Evolutionary conservation across 164 flowering plant genomes (phyloP).

Genomic region (Umbellularia californica): DNA sequence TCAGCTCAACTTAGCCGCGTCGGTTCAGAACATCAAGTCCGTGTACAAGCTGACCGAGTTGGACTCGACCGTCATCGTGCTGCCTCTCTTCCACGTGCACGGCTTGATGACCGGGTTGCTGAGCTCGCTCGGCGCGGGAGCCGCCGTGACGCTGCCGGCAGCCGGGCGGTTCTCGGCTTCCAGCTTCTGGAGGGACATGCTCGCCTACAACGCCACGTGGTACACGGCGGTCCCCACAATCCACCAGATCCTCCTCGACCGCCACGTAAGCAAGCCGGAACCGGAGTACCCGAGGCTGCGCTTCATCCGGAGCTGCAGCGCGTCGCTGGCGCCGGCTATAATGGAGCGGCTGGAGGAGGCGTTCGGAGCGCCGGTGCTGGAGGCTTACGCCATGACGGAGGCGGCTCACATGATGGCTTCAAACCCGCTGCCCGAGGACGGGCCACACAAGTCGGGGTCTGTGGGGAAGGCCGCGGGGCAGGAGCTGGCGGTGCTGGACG

Average conservation of each 20-base stretch:
- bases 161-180: conserved; percentile 93
- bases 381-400: conserved; percentile 93
- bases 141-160: conserved; percentile 70
- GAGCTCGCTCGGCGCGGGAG: conserved; percentile 74
- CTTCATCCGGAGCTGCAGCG: conserved; percentile 88
- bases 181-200: conserved; percentile 85
- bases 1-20: conserved; percentile 67
- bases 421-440: conserved; percentile 72
- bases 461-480: conserved; percentile 89
- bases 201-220: conserved; percentile 66
- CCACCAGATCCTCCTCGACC: conserved; percentile 86
- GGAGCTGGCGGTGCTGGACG: conserved; percentile 73
- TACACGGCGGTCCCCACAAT: conserved; percentile 97
- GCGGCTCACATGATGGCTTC: conserved; percentile 69
- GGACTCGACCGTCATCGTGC: conserved; percentile 82
- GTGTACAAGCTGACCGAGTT: conserved; percentile 67
- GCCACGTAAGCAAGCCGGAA: conserved; percentile 60
- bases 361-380: conserved; percentile 81
- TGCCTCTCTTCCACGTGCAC: conserved; percentile 93
- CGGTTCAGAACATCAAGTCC: conserved; percentile 63
- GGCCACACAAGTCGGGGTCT: conserved; percentile 75
- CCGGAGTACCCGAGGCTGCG: conserved; percentile 69
- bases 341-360: conserved; percentile 68
- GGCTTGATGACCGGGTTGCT: conserved; percentile 70
- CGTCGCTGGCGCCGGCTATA: conserved; percentile 72